phyloP scores from a whole-genome alignment of 768 basidiomycete species.

The Gloeophyllum trabeum region DNA sequence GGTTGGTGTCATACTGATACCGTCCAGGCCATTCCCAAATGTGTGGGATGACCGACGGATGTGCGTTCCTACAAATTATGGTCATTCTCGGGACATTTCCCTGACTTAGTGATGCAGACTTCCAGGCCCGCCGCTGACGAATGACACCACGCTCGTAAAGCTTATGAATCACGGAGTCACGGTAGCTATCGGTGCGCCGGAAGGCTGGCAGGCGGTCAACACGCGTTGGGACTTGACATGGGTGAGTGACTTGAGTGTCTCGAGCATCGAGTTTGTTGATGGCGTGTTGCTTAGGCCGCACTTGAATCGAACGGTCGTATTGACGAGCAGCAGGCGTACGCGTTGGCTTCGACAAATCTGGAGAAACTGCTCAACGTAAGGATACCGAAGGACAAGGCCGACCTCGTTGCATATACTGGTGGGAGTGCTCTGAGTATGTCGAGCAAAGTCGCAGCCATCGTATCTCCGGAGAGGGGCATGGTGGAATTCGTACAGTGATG shows the following conservation, averaged over 20 bases:
- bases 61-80: constrained; percentile 21
- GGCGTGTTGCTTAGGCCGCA: constrained; percentile 19
- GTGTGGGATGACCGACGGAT: constrained; percentile 54
- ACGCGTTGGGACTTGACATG: constrained; percentile 27
- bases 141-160: constrained; percentile 38
- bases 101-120: constrained; percentile 22
- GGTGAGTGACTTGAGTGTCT: constrained; percentile 15
- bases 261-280: not conserved
- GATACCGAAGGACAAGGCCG: constrained; percentile 12
- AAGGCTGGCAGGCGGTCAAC: constrained; percentile 20
- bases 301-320: constrained; percentile 28
- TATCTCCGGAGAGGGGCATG: constrained; percentile 12
- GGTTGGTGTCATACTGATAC: constrained; percentile 56
- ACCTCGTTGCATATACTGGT: constrained; percentile 19
- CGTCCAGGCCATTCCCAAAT: constrained; percentile 47
- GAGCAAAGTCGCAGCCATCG: constrained; percentile 20
- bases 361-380: constrained; percentile 29
- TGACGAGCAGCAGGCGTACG: constrained; percentile 20
- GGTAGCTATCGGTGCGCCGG: constrained; percentile 41
- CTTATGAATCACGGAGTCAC: constrained; percentile 52
- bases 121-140: constrained; percentile 59
- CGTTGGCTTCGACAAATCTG: constrained; percentile 27
- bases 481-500: no score
- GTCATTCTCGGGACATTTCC: not conserved
- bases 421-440: constrained; percentile 16